Evolutionary conservation across 2,329 filamentous ascomycete genomes (phyloP).

Genomic region (Lachnellula hyalina): DNA sequence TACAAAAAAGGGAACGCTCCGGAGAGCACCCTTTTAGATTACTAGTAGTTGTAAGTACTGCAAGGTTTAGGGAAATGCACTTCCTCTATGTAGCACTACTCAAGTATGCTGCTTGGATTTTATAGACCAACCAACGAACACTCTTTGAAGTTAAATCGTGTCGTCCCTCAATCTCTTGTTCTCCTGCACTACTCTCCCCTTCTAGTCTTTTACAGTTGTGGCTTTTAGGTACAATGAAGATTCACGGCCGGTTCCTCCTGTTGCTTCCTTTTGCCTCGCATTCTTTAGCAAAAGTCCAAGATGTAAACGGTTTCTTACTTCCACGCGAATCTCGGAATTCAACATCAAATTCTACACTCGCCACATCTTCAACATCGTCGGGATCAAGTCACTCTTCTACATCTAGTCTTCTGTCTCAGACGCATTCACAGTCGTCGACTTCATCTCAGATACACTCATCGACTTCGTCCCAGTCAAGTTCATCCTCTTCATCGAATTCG

Average conservation of each 20-base stretch:
- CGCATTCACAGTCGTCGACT: neutral
- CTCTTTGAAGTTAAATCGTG: neutral
- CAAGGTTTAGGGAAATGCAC: too few species aligned
- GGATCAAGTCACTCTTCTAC: neutral
- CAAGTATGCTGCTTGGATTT: too few species aligned
- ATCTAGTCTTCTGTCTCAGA: conserved; percentile 1
- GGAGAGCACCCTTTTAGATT: too few species aligned
- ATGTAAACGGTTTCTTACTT: neutral
- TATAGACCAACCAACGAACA: too few species aligned
- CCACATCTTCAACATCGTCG: neutral
- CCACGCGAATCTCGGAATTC: neutral
- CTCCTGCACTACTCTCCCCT: neutral
- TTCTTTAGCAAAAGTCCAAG: neutral
- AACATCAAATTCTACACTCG: neutral
- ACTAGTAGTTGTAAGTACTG: too few species aligned
- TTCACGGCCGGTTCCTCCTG: neutral
- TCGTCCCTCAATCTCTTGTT: neutral
- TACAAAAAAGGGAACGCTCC: too few species aligned
- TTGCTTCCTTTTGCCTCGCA: neutral
- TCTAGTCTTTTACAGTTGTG: neutral
- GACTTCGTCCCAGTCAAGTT: too few species aligned
- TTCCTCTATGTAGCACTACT: too few species aligned
- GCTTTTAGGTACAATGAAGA: neutral
- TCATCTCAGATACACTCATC: too few species aligned
- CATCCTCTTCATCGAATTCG: too few species aligned